Evolutionary conservation across 495 filamentous ascomycete genomes (phyloP).

Genomic region (Xylona heveae): DNA sequence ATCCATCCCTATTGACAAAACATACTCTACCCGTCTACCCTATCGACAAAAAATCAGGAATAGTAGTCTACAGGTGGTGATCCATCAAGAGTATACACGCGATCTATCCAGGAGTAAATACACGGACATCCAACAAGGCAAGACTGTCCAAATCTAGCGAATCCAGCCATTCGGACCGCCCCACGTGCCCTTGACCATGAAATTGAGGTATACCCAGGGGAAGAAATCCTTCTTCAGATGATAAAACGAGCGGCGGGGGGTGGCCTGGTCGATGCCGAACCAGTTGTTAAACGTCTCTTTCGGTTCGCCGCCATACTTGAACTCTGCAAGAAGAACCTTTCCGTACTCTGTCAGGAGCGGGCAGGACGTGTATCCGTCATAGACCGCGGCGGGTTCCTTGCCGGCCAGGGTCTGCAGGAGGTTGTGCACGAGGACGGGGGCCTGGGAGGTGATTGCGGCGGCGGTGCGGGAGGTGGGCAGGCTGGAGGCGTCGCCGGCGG

Average conservation of each 20-base stretch:
- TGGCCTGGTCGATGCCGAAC: slow-evolving; percentile 35
- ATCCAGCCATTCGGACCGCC: slow-evolving; percentile 34
- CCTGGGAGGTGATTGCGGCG: slow-evolving; percentile 40
- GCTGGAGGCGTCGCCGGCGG: slow-evolving; percentile 43
- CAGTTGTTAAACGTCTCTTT: slow-evolving; percentile 42
- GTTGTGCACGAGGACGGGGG: slow-evolving; percentile 36
- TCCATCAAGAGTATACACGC: too few species aligned
- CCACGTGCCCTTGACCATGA: slow-evolving; percentile 41
- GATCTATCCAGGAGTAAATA: too few species aligned
- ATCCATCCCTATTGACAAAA: too few species aligned
- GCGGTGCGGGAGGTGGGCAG: slow-evolving; percentile 48
- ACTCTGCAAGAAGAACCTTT: slow-evolving; percentile 48
- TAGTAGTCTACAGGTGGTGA: too few species aligned
- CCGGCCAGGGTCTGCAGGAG: slow-evolving; percentile 30
- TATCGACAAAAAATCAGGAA: too few species aligned
- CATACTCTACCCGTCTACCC: too few species aligned
- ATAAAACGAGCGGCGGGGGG: slow-evolving; percentile 33
- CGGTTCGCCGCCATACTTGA: slow-evolving; percentile 49
- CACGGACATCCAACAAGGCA: too few species aligned
- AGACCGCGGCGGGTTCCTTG: slow-evolving; percentile 25
- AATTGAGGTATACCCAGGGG: slow-evolving; percentile 39
- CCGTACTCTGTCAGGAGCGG: slow-evolving; percentile 42
- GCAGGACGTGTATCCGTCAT: slow-evolving; percentile 51
- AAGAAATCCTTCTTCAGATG: slow-evolving; percentile 55
- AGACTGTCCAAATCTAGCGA: slow-evolving; percentile 4